Percentiles rank a stretch among this genome's conserved stretches.
phyloP scores from a whole-genome alignment of 2,329 filamentous ascomycete genomes.

The Fusarium foetens region DNA sequence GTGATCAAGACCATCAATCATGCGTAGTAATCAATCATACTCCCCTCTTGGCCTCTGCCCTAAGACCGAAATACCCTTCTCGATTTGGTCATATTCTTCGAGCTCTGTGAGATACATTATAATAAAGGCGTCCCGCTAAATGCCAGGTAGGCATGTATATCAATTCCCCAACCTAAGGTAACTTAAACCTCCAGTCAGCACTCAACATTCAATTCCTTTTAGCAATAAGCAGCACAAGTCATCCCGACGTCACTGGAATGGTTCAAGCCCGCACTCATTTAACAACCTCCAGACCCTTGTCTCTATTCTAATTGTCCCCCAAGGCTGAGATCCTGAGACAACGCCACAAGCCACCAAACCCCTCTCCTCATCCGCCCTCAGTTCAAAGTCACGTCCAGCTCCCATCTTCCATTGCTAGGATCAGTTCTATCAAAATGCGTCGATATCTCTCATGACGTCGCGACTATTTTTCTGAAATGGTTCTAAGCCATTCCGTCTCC shows the following conservation, averaged over 20 bases:
- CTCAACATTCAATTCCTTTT: not conserved
- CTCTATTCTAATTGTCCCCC: not conserved
- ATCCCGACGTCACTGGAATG: constrained; percentile 32
- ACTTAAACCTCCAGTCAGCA: not conserved
- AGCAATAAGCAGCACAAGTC: not conserved
- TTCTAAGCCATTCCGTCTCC: not conserved
- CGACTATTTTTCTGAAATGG: not conserved
- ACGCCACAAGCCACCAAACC: constrained; percentile 24
- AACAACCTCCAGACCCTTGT: constrained; percentile 1
- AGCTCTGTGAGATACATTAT: not conserved
- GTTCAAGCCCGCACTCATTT: not conserved
- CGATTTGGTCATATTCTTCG: not conserved
- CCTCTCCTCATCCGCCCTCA: constrained; percentile 6
- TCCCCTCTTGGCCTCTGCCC: not conserved
- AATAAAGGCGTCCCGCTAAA: not conserved
- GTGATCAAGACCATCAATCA: constrained; percentile 11
- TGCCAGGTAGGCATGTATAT: not conserved
- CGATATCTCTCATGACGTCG: not conserved
- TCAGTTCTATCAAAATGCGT: not conserved
- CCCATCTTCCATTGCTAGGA: not conserved
- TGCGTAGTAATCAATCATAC: not conserved
- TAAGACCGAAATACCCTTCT: not conserved
- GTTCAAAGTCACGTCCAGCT: not conserved
- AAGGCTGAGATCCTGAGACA: constrained; percentile 34
- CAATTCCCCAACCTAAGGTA: constrained; percentile 3